Percentiles rank a stretch among this genome's conserved stretches.
These are phyloP conservation scores for Acrocalymma vagum DNA, from an alignment of 2,329 filamentous ascomycete species.

Conservation along the genomic window DNA sequence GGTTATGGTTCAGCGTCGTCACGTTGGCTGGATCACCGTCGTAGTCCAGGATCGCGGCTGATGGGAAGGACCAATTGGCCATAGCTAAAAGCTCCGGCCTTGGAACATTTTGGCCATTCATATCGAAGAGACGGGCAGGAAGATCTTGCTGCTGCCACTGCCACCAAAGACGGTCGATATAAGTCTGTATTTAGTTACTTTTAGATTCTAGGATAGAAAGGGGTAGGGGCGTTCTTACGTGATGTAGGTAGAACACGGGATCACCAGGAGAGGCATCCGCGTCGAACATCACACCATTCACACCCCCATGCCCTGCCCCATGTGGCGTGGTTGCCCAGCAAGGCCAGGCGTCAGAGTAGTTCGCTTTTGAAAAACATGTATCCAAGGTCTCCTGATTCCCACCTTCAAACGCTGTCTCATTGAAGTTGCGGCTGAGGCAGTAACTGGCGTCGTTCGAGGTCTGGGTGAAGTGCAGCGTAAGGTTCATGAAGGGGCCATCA, in stretches of 20 bases:
- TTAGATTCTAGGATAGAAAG: too few species aligned
- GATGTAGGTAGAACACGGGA: constrained; percentile 52
- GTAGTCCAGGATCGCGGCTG: constrained; percentile 8
- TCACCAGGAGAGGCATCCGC: constrained; percentile 10
- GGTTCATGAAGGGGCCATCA: constrained; percentile 47
- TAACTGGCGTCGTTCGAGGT: constrained; percentile 14
- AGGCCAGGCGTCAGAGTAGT: constrained; percentile 7
- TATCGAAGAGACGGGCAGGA: constrained; percentile 8
- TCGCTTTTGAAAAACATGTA: constrained; percentile 1
- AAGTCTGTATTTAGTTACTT: too few species aligned
- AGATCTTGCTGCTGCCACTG: constrained; percentile 53
- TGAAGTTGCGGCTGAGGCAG: constrained; percentile 8
- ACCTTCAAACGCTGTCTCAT: constrained; percentile 1
- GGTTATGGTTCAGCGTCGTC: constrained; percentile 16
- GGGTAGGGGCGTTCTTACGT: too few species aligned
- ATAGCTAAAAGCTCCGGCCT: constrained; percentile 2
- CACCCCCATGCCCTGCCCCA: constrained; percentile 5
- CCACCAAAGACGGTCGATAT: constrained; percentile 55
- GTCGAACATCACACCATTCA: constrained; percentile 3
- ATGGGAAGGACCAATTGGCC: constrained; percentile 6
- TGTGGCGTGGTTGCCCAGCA: constrained; percentile 7
- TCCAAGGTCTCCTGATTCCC: constrained; percentile 6
- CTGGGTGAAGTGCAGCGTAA: constrained; percentile 39
- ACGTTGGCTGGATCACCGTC: constrained; percentile 13
- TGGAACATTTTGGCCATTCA: constrained; percentile 10